Evolutionary conservation across 2,329 filamentous ascomycete species (phyloP).

Genomic region (Colletotrichum sp.): DNA sequence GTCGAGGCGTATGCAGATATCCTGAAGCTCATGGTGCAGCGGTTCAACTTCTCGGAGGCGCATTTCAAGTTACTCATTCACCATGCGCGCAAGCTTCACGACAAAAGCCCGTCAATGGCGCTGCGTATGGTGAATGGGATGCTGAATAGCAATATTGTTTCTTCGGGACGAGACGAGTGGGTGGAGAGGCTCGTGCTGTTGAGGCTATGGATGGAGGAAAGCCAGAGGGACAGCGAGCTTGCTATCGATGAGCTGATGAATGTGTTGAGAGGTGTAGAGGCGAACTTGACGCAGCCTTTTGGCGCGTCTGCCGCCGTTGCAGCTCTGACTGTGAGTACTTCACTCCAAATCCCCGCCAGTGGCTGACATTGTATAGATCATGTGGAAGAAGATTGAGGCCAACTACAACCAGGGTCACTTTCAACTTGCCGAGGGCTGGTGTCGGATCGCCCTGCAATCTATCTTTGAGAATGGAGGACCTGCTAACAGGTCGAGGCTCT

Average conservation of each 20-base stretch:
- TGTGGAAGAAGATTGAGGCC: constrained; percentile 81
- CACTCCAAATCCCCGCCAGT: rapidly evolving
- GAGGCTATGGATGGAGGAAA: constrained; percentile 69
- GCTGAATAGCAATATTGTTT: constrained; percentile 60
- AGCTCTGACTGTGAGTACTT: constrained; percentile 64
- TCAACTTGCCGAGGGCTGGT: constrained; percentile 71
- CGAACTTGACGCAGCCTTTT: constrained; percentile 52
- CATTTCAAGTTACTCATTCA: constrained; percentile 72
- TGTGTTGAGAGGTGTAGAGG: constrained; percentile 40
- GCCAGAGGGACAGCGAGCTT: constrained; percentile 39
- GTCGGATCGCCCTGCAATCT: constrained; percentile 68
- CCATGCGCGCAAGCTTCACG: constrained; percentile 70
- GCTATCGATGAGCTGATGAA: constrained; percentile 26
- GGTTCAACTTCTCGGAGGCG: constrained; percentile 62
- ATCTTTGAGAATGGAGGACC: constrained; percentile 71
- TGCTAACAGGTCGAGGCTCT: constrained; percentile 70
- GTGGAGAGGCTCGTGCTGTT: constrained; percentile 73
- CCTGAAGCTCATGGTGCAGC: constrained; percentile 66
- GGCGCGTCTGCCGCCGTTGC: constrained; percentile 68
- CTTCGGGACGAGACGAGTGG: constrained; percentile 58
- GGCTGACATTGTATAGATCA: constrained; percentile 55
- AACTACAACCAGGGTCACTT: constrained; percentile 58
- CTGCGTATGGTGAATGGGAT: constrained; percentile 66
- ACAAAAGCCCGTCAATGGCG: constrained; percentile 54
- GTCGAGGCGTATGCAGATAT: constrained; percentile 53